Evolutionary conservation across 192 early-diverging fungal genomes (phyloP), one percentile per base, ranked within the genome.

Genomic region (Umbelopsis isabellina): DNA sequence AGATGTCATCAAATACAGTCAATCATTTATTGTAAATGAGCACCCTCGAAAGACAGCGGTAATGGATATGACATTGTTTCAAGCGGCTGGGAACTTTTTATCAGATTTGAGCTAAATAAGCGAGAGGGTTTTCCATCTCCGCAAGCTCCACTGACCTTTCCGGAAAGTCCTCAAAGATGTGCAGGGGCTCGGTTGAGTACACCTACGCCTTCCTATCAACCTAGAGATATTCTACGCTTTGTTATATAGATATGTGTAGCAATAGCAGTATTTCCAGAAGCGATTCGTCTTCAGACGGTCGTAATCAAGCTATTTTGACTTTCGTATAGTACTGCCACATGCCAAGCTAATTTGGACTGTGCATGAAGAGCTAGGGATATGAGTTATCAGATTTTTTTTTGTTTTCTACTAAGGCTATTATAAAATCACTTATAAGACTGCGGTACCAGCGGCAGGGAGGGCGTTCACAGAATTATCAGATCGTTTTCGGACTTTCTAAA

Each of bases 321-420:
- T 41, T 41, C 37, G 10, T 41, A 9, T 41, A 41, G 10, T 10
- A 6, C 1, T 25, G 21, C 25, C 51, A 11, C 21, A 52, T 4
- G 51, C 25, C 51, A 52, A 11, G 51, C 18, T 21, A 52, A 15
- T 35, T 2, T 25, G 27, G 55, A 23, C 8, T n/a, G 18, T 61
- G 30, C 55, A 61, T 18, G 33, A 35, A 30, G 55, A 61, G 7
- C 21, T 35, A 15, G 30, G 37, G 16, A 16, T 25, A 10, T 35
- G 33, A 61, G 55, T 61, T 61, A 61, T 61, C 55, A 61, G 55
- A 61, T 61, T 33, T 61, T 33, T 61, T 61, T 35, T 27, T 61
- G 37, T 9, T 61, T 35, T 61, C 1, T 61, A 61, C 55, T 18
- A 0, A 2, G 2, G 30, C 16, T 61, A 61, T 12, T 61, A 15